phyloP scores from a whole-genome alignment of 2,329 filamentous ascomycete species.

The Curvularia sp. region DNA sequence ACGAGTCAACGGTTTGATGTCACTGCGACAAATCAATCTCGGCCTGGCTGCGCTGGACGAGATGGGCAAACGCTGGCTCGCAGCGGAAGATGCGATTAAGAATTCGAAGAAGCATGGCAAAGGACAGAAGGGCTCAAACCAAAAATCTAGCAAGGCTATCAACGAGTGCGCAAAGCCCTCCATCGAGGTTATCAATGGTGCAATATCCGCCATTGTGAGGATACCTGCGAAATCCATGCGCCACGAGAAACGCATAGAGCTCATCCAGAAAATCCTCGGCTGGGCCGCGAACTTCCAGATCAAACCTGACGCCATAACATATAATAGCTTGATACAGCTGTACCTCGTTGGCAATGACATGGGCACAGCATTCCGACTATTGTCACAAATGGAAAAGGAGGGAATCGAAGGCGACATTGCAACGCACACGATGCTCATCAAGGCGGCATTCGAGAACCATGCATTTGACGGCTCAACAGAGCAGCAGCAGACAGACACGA shows the following conservation, averaged over 20 bases:
- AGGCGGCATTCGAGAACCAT: constrained; percentile 61
- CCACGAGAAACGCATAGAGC: constrained; percentile 52
- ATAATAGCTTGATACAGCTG: constrained; percentile 72
- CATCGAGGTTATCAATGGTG: constrained; percentile 72
- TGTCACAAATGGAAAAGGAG: constrained; percentile 65
- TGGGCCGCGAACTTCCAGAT: constrained; percentile 56
- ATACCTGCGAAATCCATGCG: constrained; percentile 35
- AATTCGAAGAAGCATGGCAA: constrained; percentile 17
- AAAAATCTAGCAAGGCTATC: constrained; percentile 28
- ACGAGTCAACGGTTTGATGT: constrained; percentile 70
- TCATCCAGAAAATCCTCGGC: constrained; percentile 49
- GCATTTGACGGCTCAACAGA: constrained; percentile 52
- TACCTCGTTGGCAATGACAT: constrained; percentile 60
- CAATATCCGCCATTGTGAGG: constrained; percentile 67
- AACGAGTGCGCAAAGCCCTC: constrained; percentile 63
- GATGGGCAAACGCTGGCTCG: constrained; percentile 68
- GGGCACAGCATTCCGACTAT: constrained; percentile 59
- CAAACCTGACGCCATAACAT: constrained; percentile 59
- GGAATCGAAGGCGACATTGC: constrained; percentile 67
- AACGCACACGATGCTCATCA: constrained; percentile 77
- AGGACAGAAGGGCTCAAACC: constrained; percentile 20
- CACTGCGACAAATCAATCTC: constrained; percentile 59
- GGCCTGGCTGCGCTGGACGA: constrained; percentile 71
- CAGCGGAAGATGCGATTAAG: constrained; percentile 38
- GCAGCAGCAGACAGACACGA: constrained; percentile 59